Evolutionary conservation across 2,329 filamentous ascomycete species (phyloP).

Genomic region (Geosmithia morbida): DNA sequence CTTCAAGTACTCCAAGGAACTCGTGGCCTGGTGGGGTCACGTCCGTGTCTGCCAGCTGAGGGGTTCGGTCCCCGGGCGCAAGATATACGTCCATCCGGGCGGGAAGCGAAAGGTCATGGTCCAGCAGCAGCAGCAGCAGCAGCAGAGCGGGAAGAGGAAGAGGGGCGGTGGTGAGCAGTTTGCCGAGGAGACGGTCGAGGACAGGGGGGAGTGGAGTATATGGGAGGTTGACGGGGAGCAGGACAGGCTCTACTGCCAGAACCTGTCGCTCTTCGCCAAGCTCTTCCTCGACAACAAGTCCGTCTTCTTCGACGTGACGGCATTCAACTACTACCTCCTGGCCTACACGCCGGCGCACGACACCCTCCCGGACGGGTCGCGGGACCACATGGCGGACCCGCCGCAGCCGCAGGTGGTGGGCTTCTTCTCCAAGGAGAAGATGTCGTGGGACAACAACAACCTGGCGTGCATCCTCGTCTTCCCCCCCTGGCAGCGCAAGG

Average conservation of each 20-base stretch:
- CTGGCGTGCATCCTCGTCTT: slow-evolving; percentile 93
- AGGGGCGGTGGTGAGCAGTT: slow-evolving; percentile 19
- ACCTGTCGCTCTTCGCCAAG: slow-evolving; percentile 90
- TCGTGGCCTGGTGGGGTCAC: slow-evolving; percentile 43
- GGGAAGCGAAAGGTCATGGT: slow-evolving; percentile 25
- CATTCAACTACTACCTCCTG: slow-evolving; percentile 89
- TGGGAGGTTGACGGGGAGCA: slow-evolving; percentile 88
- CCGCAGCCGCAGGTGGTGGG: slow-evolving; percentile 48
- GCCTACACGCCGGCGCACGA: slow-evolving; percentile 45
- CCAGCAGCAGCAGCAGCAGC: slow-evolving; percentile 9
- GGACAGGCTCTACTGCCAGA: slow-evolving; percentile 84
- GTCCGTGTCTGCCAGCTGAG: slow-evolving; percentile 40
- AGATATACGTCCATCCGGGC: slow-evolving; percentile 55
- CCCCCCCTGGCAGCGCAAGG: slow-evolving; percentile 86
- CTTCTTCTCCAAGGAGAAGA: slow-evolving; percentile 99
- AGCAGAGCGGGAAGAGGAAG: slow-evolving; percentile 17
- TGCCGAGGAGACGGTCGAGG: slow-evolving; percentile 27
- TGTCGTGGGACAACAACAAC: slow-evolving; percentile 98
- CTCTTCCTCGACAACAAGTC: slow-evolving; percentile 97
- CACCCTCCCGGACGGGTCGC: slow-evolving; percentile 2
- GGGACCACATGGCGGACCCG: slow-evolving; percentile 1
- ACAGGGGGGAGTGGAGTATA: slow-evolving; percentile 67
- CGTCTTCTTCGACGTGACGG: slow-evolving; percentile 91
- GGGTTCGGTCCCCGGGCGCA: slow-evolving; percentile 44
- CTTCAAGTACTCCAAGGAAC: slow-evolving; percentile 73